Evolutionary conservation across 208 protist species (phyloP), one percentile per base, ranked within the genome.

Genomic region (Crithidia acanthocephali): DNA sequence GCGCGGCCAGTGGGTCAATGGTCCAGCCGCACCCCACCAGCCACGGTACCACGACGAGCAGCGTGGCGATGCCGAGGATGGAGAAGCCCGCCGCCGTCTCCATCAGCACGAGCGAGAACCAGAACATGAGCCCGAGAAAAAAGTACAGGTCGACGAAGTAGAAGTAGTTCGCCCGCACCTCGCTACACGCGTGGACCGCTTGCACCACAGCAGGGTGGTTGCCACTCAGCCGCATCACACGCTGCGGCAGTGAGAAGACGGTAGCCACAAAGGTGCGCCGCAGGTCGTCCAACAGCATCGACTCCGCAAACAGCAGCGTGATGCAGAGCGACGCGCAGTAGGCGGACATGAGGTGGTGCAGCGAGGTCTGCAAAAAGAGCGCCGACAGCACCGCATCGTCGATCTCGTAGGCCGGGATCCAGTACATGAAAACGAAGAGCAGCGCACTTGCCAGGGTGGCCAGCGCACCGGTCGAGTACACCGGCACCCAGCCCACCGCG

Each of bases 131-230:
- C 18, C 70, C 64, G 37, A 90, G 75, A 62, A 64, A 83, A 60
- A 83, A 82, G 35, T 81, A 81, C 53, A 85, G 85, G 64, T 85
- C 79, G 7, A 90, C 62, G 79, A 87, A 87, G 61, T 75, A 85
- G 42, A 90, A 81, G 32, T 75, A 79, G 57, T 76, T 62, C 18
- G 37, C 50, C 32, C 63, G 42, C 16, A 87, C 27, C 52, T 61
- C 56, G 13, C 18, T 20, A 35, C 65, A 74, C 6, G n/a, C 28
- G 1, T 44, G 50, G 32, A 71, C 30, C 6, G 28, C 15, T 20
- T 28, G 47, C 9, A 28, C 51, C 9, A 61, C 50, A 0, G 27
- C 62, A 0, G 51, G 63, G 42, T 69, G 40, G 47, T 58, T 57
- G 18, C 73, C 68, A 2, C 33, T 47, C 4, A 76, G 28, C 22